Base-by-base conservation (phyloP, 805 yeast species). In the Hyphopichia homilentoma region DNA sequence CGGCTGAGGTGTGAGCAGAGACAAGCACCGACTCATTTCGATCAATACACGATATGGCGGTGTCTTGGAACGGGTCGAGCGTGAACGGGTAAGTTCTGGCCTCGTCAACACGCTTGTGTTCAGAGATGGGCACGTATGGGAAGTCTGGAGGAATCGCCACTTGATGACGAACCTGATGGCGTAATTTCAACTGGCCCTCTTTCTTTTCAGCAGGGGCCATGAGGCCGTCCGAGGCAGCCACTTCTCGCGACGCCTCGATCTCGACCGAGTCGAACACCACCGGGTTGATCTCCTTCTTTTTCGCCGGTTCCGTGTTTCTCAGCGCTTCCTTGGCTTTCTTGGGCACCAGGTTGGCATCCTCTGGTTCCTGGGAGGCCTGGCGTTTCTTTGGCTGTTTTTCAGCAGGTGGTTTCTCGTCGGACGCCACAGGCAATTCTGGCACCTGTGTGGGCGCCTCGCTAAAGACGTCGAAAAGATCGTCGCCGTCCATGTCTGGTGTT, bases 1-100 rank as follows among this genome's bases (percentile, higher is more conserved):
- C 97, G 7, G 97, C 97, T 31, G 96, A 88, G 0, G 97, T 89
- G 51, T 88, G 97, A 7, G 99, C 99, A 21, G 97, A 88, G 4
- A 93, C 98, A 46, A 93, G 70, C 16, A 93, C 99, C 2, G 95
- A 83, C 61, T 90, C 97, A 46, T 80, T 77, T 53, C 97, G 73
- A 57, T 93, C 97, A 43, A 93, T 93, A 63, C 97, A 90, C 7
- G 96, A 88, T 41, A 93, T 82, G 11, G 97, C 84, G 13, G 96
- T 89, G 47, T 93, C 96, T 66, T 93, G 99, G 71, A 93, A 93
- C 19, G 98, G 97, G 73, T 93, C 99, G 44, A 93, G 71, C 0
- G 79, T 77, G 61, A 93, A 93, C 0, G 97, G 97, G 49, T 93
- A 93, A 0, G 83, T 78, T 46, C 97, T 73, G 2, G 97, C 98